Conservation (phyloP, 2,329 filamentous ascomycete species). For the Aspergillus clavatus region DNA sequence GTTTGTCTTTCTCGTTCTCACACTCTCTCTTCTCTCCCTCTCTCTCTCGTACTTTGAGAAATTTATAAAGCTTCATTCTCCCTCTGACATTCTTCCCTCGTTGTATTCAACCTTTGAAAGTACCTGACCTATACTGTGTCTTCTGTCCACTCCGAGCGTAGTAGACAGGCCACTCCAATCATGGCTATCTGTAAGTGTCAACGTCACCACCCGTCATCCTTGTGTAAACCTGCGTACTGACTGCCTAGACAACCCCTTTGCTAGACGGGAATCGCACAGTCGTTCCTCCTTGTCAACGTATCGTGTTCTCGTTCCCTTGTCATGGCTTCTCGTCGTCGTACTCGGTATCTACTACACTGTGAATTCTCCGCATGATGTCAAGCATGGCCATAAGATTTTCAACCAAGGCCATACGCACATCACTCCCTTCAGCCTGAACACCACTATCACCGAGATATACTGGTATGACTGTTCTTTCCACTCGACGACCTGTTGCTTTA, state of each 20-base stretch:
- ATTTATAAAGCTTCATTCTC: too few relatives aligned
- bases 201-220: neutral
- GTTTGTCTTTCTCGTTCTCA: neutral
- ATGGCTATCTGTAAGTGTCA: constrained; percentile 13
- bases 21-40: neutral
- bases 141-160: neutral
- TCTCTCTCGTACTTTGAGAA: too few relatives aligned
- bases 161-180: neutral
- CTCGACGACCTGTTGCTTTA: too few relatives aligned
- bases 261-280: constrained; percentile 62
- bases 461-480: constrained; percentile 65
- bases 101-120: too few relatives aligned
- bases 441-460: constrained; percentile 62
- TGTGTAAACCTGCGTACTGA: neutral
- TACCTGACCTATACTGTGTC: too few relatives aligned
- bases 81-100: too few relatives aligned
- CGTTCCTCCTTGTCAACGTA: constrained; percentile 61
- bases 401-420: constrained; percentile 62
- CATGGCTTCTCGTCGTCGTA: constrained; percentile 69
- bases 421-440: constrained; percentile 73
- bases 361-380: constrained; percentile 59
- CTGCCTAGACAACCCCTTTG: constrained; percentile 63
- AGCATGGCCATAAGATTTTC: constrained; percentile 64
- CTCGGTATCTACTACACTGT: constrained; percentile 70
- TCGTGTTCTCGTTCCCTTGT: constrained; percentile 68